These are phyloP conservation scores for Hebeloma cylindrosporum DNA, from an alignment of 768 basidiomycete species.

Conservation along the genomic window DNA sequence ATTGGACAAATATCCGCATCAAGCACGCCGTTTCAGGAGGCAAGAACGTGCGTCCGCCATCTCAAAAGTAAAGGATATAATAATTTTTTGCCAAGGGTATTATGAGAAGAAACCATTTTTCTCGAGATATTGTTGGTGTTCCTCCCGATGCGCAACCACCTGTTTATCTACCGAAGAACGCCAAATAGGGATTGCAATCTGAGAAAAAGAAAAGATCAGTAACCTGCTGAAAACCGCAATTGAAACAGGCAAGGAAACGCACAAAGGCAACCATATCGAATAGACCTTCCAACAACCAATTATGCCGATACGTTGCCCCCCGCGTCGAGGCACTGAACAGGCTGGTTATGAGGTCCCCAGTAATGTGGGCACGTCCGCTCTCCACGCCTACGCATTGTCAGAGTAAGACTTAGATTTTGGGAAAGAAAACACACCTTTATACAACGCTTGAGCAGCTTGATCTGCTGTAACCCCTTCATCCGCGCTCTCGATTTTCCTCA, in stretches of 20 bases:
- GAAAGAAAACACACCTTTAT: constrained; percentile 41
- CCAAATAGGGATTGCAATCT: constrained; percentile 58
- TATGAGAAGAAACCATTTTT: constrained; percentile 43
- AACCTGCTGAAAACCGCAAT: neutral
- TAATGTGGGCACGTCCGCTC: constrained; percentile 71
- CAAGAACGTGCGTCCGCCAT: neutral
- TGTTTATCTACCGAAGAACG: constrained; percentile 48
- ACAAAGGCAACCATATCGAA: constrained; percentile 49
- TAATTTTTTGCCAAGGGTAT: constrained; percentile 2
- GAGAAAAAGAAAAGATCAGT: constrained; percentile 11
- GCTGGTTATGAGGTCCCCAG: constrained; percentile 64
- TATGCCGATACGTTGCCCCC: constrained; percentile 61
- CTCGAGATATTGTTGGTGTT: constrained; percentile 47
- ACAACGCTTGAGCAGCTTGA: constrained; percentile 55
- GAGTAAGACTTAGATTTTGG: neutral
- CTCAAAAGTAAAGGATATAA: constrained; percentile 4
- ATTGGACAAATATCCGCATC: too few species aligned
- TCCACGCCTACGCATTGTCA: constrained; percentile 77
- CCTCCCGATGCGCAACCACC: constrained; percentile 43
- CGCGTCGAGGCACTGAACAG: constrained; percentile 69
- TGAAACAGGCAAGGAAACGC: constrained; percentile 21
- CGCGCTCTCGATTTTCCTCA: constrained; percentile 65
- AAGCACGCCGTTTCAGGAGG: too few species aligned
- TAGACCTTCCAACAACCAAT: constrained; percentile 54
- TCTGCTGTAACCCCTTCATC: constrained; percentile 68